phyloP scores from a whole-genome alignment of 768 basidiomycete genomes.

The Lactarius quietus region DNA sequence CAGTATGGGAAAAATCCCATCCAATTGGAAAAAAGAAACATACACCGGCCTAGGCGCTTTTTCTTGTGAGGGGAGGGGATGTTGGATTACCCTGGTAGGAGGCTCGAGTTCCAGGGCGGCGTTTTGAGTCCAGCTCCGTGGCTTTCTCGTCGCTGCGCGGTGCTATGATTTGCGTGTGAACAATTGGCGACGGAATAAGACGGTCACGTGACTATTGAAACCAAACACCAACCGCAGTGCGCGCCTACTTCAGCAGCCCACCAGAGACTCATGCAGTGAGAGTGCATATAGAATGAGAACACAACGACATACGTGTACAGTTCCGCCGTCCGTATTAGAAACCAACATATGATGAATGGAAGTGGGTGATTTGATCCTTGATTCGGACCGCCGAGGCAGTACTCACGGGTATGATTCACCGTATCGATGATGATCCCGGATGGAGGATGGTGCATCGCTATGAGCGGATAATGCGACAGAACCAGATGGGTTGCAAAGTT shows the following conservation, averaged over 20 bases:
- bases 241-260: too few relatives aligned
- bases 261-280: not conserved
- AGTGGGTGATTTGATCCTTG: not conserved
- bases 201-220: not conserved
- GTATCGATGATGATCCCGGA: not conserved
- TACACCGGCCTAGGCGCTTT: too few relatives aligned
- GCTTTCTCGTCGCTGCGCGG: not conserved
- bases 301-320: not conserved
- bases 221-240: too few relatives aligned
- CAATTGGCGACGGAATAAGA: not conserved
- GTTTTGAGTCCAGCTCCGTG: not conserved
- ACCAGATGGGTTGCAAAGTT: not conserved
- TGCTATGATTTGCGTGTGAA: too few relatives aligned
- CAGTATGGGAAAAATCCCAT: not conserved
- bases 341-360: not conserved
- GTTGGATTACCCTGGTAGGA: too few relatives aligned
- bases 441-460: not conserved
- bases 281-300: not conserved
- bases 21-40: too few relatives aligned
- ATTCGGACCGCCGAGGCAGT: not conserved
- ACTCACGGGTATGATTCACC: not conserved
- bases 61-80: too few relatives aligned
- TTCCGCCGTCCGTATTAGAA: not conserved
- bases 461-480: not conserved
- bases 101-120: not conserved